Percentiles rank a stretch among this genome's conserved stretches.
These are phyloP conservation scores for Ophiocordyceps camponoti-rufipedis DNA, from an alignment of 2,329 filamentous ascomycete genomes.

Conservation along the genomic window DNA sequence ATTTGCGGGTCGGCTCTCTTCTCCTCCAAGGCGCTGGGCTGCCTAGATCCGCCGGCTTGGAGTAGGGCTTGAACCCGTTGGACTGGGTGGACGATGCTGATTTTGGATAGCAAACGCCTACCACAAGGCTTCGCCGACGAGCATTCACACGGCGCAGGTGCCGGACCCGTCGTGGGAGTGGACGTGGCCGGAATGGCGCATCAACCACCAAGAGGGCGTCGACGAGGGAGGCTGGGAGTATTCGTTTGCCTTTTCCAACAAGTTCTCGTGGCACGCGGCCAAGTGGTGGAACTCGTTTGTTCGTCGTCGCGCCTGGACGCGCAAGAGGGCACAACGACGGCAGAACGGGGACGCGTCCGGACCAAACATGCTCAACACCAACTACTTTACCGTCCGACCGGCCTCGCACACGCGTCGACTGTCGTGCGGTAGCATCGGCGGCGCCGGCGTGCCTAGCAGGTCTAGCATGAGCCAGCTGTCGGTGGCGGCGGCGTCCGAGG, in stretches of 20 bases:
- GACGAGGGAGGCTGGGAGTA: slow-evolving; percentile 96
- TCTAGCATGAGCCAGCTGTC: slow-evolving; percentile 18
- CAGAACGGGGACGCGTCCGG: slow-evolving; percentile 24
- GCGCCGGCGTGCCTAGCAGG: slow-evolving; percentile 15
- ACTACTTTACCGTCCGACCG: slow-evolving; percentile 63
- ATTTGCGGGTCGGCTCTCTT: slow-evolving; percentile 83
- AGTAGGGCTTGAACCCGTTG: slow-evolving; percentile 15
- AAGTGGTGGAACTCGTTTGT: slow-evolving; percentile 94
- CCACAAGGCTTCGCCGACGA: slow-evolving; percentile 40
- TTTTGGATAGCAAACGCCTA: slow-evolving; percentile 35
- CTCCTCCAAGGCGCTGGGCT: slow-evolving; percentile 66
- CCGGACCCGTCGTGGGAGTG: slow-evolving; percentile 94
- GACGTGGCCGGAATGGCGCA: slow-evolving; percentile 49
- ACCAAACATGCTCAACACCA: slow-evolving; percentile 49
- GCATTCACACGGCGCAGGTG: slow-evolving; percentile 72
- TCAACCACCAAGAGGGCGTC: slow-evolving; percentile 51
- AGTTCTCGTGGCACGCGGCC: slow-evolving; percentile 72
- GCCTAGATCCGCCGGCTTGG: slow-evolving; percentile 76
- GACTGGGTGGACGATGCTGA: not conserved
- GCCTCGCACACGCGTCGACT: slow-evolving; percentile 20
- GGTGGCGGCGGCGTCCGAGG: slow-evolving; percentile 29
- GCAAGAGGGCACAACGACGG: slow-evolving; percentile 52
- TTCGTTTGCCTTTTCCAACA: slow-evolving; percentile 64
- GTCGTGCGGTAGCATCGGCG: slow-evolving; percentile 15
- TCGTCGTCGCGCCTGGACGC: slow-evolving; percentile 72